Conservation (phyloP, 176 grass and related monocot species). For the Eleusine indica region DNA sequence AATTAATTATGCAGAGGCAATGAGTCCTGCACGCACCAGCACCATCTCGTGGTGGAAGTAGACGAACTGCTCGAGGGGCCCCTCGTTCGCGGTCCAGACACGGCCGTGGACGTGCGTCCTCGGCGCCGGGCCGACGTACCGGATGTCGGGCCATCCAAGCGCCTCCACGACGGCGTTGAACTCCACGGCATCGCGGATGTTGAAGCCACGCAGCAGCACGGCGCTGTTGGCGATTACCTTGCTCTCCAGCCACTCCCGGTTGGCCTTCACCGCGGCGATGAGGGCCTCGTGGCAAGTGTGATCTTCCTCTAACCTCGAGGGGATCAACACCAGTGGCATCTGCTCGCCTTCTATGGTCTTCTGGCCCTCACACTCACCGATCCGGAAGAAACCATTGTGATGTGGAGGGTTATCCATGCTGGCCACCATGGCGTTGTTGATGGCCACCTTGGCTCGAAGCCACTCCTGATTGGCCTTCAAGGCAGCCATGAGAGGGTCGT, state of each 20-base stretch:
- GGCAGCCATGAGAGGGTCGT: slow-evolving; percentile 33
- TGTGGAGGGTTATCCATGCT: not conserved
- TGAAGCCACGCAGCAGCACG: slow-evolving; percentile 56
- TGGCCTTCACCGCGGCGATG: slow-evolving; percentile 27
- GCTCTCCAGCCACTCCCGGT: slow-evolving; percentile 51
- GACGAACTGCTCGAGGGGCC: slow-evolving; percentile 60
- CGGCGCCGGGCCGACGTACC: slow-evolving; percentile 63
- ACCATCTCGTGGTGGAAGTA: slow-evolving; percentile 82
- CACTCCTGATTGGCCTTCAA: slow-evolving; percentile 41
- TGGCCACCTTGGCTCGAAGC: slow-evolving; percentile 45
- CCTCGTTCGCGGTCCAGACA: slow-evolving; percentile 73
- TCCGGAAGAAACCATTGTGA: slow-evolving; percentile 29
- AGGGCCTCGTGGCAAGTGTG: slow-evolving; percentile 33
- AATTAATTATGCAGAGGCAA: too few relatives aligned
- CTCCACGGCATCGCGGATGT: slow-evolving; percentile 44
- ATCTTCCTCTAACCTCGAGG: not conserved
- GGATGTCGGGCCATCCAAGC: slow-evolving; percentile 63
- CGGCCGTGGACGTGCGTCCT: slow-evolving; percentile 62
- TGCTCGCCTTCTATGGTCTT: slow-evolving; percentile 56
- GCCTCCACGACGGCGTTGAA: slow-evolving; percentile 65
- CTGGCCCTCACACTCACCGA: slow-evolving; percentile 53
- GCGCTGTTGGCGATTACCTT: slow-evolving; percentile 49
- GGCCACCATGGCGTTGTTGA: slow-evolving; percentile 40
- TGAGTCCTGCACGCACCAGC: slow-evolving; percentile 11
- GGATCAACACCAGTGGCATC: slow-evolving; percentile 49